A percentile compares a stretch with the other conserved stretches of the same genome.
phyloP scores from a whole-genome alignment of 306 rosid genomes.

The Lotus japonicus region DNA sequence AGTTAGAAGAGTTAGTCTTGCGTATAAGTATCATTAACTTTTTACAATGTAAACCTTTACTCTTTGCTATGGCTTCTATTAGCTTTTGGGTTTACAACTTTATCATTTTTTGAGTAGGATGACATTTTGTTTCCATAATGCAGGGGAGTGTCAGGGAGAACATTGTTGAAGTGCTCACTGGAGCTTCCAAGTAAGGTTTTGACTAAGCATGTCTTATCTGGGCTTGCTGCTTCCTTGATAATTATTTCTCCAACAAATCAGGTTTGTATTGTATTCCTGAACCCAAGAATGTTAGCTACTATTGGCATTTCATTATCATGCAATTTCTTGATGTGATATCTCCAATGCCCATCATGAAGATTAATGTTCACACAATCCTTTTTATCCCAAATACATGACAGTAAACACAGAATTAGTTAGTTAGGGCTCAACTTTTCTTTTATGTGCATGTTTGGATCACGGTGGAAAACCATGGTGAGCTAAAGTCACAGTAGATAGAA shows the following conservation, averaged over 20 bases:
- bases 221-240: constrained; percentile 68
- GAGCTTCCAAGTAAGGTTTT: constrained; percentile 44
- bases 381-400: too few species aligned
- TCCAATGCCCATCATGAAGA: too few species aligned
- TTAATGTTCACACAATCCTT: too few species aligned
- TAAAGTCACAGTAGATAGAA: too few species aligned
- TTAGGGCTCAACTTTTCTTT: not conserved
- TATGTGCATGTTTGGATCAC: too few species aligned
- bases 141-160: constrained; percentile 53
- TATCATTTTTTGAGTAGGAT: constrained; percentile 7
- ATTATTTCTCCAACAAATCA: constrained; percentile 56
- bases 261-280: constrained; percentile 40
- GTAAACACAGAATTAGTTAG: not conserved
- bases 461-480: too few species aligned
- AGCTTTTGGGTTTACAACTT: too few species aligned
- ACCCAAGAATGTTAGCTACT: not conserved
- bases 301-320: not conserved
- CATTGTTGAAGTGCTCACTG: constrained; percentile 38
- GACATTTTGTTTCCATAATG: constrained; percentile 20
- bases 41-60: too few species aligned
- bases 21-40: too few species aligned
- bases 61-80: too few species aligned
- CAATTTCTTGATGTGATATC: not conserved
- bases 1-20: too few species aligned
- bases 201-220: constrained; percentile 56